Evolutionary conservation across 2,329 filamentous ascomycete species (phyloP), one percentile per base, ranked within the genome.

Genomic region (Neophaeococcomyces mojaviensis): DNA sequence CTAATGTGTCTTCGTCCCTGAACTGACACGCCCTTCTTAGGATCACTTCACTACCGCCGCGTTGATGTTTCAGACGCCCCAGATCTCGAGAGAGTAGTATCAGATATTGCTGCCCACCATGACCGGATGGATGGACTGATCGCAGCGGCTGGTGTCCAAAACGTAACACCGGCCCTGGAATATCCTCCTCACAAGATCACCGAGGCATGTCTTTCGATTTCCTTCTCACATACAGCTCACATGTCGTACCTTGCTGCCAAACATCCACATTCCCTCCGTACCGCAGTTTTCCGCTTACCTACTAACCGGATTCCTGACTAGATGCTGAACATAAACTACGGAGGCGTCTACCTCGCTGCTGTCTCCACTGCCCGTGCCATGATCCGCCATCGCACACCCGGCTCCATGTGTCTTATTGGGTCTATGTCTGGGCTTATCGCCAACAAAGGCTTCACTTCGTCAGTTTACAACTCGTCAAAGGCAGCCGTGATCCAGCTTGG

Each of bases 101-200:
- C 76, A 53, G 71, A 69, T 9, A 92, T 95, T 53, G 86, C 80
- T 13, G 71, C 79, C 41, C 67, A 76, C 49, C 78, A 88, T 53
- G 83, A 83, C 4, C 78, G 84, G 12, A 67, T 95, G 50, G 87
- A 94, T 60, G 88, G 88, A 0, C 68, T 94, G 46, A 79, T 95
- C 39, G 81, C 82, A 0, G 81, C 81, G 0, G 83, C 82, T 0
- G 82, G 81, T 1, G 69, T 79, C 33, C 86, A 94, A 67, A 84
- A 94, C 65, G 87, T 94, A 67, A 88, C 81, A 0, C 68, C 86
- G 0, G 88, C 89, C 1, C 71, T 95, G 45, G 87, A 94, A 39
- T 94, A 94, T 62, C 71, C 71, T 1, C 69, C 73, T 43, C 73
- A 78, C 59, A 77, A 81, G 55, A 44, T 44, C 15, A 12, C 7